Evolutionary conservation across 106 monocot species (phyloP).

Genomic region (Acorus calamus): DNA sequence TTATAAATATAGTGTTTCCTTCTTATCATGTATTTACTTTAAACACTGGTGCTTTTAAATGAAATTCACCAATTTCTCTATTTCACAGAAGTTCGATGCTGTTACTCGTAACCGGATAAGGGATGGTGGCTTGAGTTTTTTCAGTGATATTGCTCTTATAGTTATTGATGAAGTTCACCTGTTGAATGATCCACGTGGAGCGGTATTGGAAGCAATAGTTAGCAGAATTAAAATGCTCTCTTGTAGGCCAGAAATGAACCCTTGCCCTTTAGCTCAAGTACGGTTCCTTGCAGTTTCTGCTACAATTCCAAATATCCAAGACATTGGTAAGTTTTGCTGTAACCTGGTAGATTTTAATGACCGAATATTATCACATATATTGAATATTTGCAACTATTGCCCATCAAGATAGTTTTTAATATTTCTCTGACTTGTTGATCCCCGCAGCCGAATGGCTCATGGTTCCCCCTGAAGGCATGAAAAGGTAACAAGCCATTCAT

Average conservation of each 20-base stretch:
- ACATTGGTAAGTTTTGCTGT: constrained; percentile 46
- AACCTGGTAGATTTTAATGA: background rate
- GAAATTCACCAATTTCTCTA: background rate
- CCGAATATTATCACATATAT: too few species aligned
- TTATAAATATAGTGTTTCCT: constrained; percentile 3
- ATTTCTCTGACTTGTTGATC: constrained; percentile 1
- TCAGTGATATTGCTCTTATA: constrained; percentile 87
- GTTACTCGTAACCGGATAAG: constrained; percentile 74
- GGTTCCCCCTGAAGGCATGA: constrained; percentile 74
- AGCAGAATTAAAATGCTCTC: constrained; percentile 98
- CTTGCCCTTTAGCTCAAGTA: constrained; percentile 50
- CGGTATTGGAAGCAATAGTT: constrained; percentile 86
- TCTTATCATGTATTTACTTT: background rate
- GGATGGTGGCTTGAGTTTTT: constrained; percentile 81
- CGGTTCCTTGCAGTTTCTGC: constrained; percentile 92
- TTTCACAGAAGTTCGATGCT: constrained; percentile 89
- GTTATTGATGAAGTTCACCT: constrained; percentile 97
- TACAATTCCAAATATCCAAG: constrained; percentile 95
- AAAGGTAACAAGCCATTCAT: constrained; percentile 42
- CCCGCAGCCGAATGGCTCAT: constrained; percentile 81
- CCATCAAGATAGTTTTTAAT: background rate
- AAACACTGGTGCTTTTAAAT: too few species aligned
- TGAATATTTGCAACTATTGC: background rate
- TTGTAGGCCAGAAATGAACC: constrained; percentile 46
- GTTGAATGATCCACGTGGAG: constrained; percentile 86